These are phyloP conservation scores for Debaryomyces psychrophilus DNA, from an alignment of 1,139 yeast species.

Conservation along the genomic window DNA sequence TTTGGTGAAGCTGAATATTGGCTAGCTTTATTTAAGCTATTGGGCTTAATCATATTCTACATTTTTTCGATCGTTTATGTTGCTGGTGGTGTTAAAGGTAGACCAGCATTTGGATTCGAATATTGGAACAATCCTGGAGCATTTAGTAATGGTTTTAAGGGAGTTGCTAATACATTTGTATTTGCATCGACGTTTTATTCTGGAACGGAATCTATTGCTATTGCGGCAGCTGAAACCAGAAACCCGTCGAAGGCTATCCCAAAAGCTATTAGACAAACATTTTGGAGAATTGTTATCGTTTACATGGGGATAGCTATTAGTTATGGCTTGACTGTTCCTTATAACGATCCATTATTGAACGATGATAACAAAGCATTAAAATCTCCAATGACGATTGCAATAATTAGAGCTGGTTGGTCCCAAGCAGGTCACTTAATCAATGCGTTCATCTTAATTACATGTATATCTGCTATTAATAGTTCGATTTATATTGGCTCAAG, in stretches of 20 bases:
- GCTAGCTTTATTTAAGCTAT: slow-evolving; percentile 59
- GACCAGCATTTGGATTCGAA: slow-evolving; percentile 54
- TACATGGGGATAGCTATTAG: slow-evolving; percentile 57
- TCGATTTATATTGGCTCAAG: slow-evolving; percentile 57
- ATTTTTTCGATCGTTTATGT: slow-evolving; percentile 61
- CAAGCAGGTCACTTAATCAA: slow-evolving; percentile 55
- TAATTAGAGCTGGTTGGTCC: slow-evolving; percentile 50
- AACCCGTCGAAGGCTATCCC: slow-evolving; percentile 61
- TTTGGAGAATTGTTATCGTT: slow-evolving; percentile 54
- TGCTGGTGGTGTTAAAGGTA: slow-evolving; percentile 65
- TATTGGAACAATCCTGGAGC: slow-evolving; percentile 58
- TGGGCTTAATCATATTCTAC: slow-evolving; percentile 60
- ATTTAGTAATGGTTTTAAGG: slow-evolving; percentile 59
- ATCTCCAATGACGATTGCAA: slow-evolving; percentile 50
- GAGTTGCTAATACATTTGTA: slow-evolving; percentile 71
- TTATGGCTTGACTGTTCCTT: slow-evolving; percentile 60
- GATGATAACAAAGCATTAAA: slow-evolving; percentile 32
- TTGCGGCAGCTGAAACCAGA: slow-evolving; percentile 59
- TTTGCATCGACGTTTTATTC: slow-evolving; percentile 65
- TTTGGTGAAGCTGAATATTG: slow-evolving; percentile 74
- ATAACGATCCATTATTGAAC: slow-evolving; percentile 42
- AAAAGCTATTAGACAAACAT: slow-evolving; percentile 59
- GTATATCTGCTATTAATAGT: slow-evolving; percentile 57
- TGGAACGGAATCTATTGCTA: slow-evolving; percentile 61
- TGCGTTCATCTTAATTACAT: slow-evolving; percentile 53